These are phyloP conservation scores for Aspergillus sclerotiicarbonarius DNA, from an alignment of 495 filamentous ascomycete species.

Conservation along the genomic window DNA sequence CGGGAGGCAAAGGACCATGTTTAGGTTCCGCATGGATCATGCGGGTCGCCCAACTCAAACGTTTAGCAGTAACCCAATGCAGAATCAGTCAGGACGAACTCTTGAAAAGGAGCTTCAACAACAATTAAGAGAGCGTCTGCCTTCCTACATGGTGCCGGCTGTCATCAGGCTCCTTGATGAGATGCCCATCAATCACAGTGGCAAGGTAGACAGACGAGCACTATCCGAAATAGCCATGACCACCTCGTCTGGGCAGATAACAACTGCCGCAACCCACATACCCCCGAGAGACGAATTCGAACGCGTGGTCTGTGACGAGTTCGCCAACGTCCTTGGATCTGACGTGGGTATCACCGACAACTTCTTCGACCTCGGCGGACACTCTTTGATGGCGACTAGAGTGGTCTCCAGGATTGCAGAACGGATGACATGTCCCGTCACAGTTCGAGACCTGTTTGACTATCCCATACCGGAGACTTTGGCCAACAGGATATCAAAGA, in stretches of 20 bases:
- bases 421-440: constrained; percentile 2
- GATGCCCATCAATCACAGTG: constrained; percentile 10
- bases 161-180: constrained; percentile 1
- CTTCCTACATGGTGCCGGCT: constrained; percentile 11
- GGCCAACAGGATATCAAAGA: neutral
- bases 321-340: neutral
- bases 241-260: neutral
- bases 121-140: neutral
- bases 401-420: constrained; percentile 1
- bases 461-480: neutral
- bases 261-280: neutral
- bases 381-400: constrained; percentile 9
- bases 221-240: neutral
- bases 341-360: constrained; percentile 4
- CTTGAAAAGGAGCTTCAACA: neutral
- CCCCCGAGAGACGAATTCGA: neutral
- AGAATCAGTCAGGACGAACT: neutral
- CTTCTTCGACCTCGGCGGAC: constrained; percentile 8
- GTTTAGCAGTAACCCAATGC: constrained; percentile 5
- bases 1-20: neutral
- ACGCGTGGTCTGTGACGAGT: constrained; percentile 5
- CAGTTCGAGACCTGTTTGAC: constrained; percentile 5
- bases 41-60: neutral
- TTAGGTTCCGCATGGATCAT: constrained; percentile 5
- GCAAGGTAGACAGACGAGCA: constrained; percentile 8